Percentiles rank a stretch among this genome's conserved stretches.
phyloP scores from a whole-genome alignment of 176 grass and related monocot genomes.

The Alloteropsis semialata region DNA sequence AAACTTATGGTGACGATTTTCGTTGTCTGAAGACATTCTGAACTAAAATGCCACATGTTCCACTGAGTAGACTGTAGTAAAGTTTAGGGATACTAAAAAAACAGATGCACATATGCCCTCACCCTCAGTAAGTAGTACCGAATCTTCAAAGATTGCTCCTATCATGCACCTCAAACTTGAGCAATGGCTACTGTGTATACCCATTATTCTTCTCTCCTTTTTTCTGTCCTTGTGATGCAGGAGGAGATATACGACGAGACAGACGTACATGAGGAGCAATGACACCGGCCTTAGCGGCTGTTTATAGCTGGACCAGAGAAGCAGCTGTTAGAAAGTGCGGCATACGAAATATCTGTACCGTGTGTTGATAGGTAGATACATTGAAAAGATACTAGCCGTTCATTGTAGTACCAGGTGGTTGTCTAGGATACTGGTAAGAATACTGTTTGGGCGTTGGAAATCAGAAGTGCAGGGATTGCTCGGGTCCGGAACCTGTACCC shows the following conservation, averaged over 20 bases:
- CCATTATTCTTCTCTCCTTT: background rate
- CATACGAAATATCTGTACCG: background rate
- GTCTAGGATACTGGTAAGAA: background rate
- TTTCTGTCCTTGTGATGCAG: slow-evolving; percentile 22
- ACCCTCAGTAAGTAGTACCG: background rate
- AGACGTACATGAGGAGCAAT: slow-evolving; percentile 74
- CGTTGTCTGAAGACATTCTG: background rate
- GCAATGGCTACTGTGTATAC: background rate
- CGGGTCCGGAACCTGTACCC: background rate
- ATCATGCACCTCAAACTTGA: background rate
- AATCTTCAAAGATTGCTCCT: background rate
- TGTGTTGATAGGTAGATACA: background rate
- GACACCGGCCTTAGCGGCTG: background rate
- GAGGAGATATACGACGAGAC: slow-evolving; percentile 98
- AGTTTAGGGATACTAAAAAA: background rate
- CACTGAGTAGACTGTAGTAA: background rate
- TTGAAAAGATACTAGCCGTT: background rate
- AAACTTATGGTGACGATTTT: background rate
- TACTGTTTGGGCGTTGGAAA: background rate
- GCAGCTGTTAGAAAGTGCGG: background rate
- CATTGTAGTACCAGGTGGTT: background rate
- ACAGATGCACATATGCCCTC: background rate
- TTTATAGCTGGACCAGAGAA: background rate
- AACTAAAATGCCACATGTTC: background rate
- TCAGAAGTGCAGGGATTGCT: background rate